phyloP scores from a whole-genome alignment of 1,139 yeast genomes.

The Saccharomyces hybrid region DNA sequence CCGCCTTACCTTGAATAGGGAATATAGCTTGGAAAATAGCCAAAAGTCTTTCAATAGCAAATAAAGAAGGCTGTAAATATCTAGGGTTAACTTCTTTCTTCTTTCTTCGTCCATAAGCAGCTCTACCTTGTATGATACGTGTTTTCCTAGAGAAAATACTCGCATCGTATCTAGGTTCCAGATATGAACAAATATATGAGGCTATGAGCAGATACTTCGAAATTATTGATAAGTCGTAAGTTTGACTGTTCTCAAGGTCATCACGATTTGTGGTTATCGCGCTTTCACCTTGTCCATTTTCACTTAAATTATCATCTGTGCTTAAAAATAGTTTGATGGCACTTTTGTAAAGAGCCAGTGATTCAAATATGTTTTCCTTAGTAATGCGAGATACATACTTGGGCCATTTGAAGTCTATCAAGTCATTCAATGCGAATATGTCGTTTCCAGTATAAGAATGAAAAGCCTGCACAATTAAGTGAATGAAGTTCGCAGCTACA shows the following conservation, averaged over 20 bases:
- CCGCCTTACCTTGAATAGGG: slow-evolving; percentile 25
- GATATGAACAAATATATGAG: slow-evolving; percentile 65
- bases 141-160: slow-evolving; percentile 56
- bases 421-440: slow-evolving; percentile 22
- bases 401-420: slow-evolving; percentile 30
- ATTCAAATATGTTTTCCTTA: slow-evolving; percentile 19
- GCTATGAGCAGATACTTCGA: slow-evolving; percentile 61
- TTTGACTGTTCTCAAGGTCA: slow-evolving; percentile 9
- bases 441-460: slow-evolving; percentile 31
- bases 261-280: slow-evolving; percentile 14
- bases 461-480: slow-evolving; percentile 27
- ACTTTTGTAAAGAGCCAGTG: slow-evolving; percentile 23
- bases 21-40: slow-evolving; percentile 59
- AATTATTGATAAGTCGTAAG: slow-evolving; percentile 42
- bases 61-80: slow-evolving; percentile 52
- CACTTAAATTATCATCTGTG: slow-evolving; percentile 23
- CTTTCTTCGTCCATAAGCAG: slow-evolving; percentile 37
- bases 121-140: slow-evolving; percentile 37
- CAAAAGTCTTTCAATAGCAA: slow-evolving; percentile 60
- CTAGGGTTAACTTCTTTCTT: slow-evolving; percentile 48
- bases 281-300: slow-evolving; percentile 10
- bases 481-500: slow-evolving; percentile 23
- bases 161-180: slow-evolving; percentile 54
- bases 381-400: slow-evolving; percentile 18
- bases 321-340: slow-evolving; percentile 18